Percentiles rank a stretch among this genome's conserved stretches.
phyloP scores from a whole-genome alignment of 495 filamentous ascomycete genomes.

The Penicillium silybi region DNA sequence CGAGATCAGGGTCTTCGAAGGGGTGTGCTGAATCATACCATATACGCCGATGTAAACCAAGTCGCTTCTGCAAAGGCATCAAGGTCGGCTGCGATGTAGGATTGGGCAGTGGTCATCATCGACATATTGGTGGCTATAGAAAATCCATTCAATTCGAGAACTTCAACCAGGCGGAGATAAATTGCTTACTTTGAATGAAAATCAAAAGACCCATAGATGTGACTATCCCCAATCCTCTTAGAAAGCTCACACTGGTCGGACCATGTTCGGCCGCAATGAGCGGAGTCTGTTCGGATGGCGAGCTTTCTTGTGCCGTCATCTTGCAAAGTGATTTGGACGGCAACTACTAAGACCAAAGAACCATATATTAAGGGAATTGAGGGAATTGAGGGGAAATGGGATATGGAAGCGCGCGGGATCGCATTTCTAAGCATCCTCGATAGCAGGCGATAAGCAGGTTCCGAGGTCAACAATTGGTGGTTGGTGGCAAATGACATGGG shows the following conservation, averaged over 20 bases:
- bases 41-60: constrained; percentile 73
- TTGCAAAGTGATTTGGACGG: not conserved
- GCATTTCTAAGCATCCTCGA: constrained; percentile 20
- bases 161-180: too few species aligned
- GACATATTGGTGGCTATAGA: constrained; percentile 64
- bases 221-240: constrained; percentile 10
- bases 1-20: not conserved
- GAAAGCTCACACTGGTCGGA: constrained; percentile 1
- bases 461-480: not conserved
- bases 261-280: constrained; percentile 15
- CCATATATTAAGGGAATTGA: not conserved
- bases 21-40: constrained; percentile 28
- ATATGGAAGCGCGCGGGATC: not conserved
- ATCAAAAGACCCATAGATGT: constrained; percentile 21
- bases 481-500: not conserved
- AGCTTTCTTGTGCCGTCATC: constrained; percentile 18
- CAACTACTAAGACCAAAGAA: not conserved
- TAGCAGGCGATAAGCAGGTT: constrained; percentile 6
- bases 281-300: constrained; percentile 27
- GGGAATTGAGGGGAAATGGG: not conserved
- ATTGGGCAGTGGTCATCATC: constrained; percentile 72
- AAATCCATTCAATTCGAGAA: not conserved
- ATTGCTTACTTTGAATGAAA: constrained; percentile 24
- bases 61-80: constrained; percentile 65
- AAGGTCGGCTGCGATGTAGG: constrained; percentile 64